Percentiles rank a stretch among this genome's conserved stretches.
These are phyloP conservation scores for Wickerhamiella occidentalis DNA, from an alignment of 805 yeast species.

Conservation along the genomic window DNA sequence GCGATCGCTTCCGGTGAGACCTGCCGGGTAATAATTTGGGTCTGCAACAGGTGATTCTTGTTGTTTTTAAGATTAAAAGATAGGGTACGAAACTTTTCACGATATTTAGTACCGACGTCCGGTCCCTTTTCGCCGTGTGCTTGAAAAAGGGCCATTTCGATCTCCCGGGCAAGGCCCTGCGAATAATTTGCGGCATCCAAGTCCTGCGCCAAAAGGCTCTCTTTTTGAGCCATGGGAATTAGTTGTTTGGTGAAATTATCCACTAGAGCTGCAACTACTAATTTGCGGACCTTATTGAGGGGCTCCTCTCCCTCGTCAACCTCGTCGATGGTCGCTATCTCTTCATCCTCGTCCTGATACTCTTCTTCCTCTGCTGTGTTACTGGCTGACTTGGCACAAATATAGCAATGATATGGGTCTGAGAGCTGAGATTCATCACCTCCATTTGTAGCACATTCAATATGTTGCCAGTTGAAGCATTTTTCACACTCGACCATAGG, in stretches of 20 bases:
- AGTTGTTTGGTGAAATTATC: slow-evolving; percentile 34
- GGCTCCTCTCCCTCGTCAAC: background rate
- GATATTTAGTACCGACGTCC: slow-evolving; percentile 38
- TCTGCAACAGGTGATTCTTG: slow-evolving; percentile 46
- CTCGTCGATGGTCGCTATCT: background rate
- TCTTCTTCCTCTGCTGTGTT: background rate
- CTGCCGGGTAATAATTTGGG: slow-evolving; percentile 42
- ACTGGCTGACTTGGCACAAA: slow-evolving; percentile 32
- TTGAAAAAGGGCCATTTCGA: slow-evolving; percentile 41
- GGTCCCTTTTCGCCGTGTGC: slow-evolving; percentile 27
- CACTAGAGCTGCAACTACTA: slow-evolving; percentile 42
- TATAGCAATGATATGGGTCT: slow-evolving; percentile 40
- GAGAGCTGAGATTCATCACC: slow-evolving; percentile 36
- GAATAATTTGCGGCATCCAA: slow-evolving; percentile 28
- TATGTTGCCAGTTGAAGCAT: slow-evolving; percentile 62
- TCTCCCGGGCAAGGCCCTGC: slow-evolving; percentile 34
- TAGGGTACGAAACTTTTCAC: slow-evolving; percentile 56
- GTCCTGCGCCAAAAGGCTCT: slow-evolving; percentile 17
- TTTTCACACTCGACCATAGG: slow-evolving; percentile 52
- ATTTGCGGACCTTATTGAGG: slow-evolving; percentile 33
- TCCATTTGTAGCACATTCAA: slow-evolving; percentile 43
- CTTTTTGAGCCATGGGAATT: slow-evolving; percentile 25
- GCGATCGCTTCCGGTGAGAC: slow-evolving; percentile 50
- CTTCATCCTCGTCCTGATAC: background rate
- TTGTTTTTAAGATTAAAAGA: slow-evolving; percentile 45